Evolutionary conservation across 352 stramenopile genomes (phyloP).

Genomic region (Globisporangium polare): DNA sequence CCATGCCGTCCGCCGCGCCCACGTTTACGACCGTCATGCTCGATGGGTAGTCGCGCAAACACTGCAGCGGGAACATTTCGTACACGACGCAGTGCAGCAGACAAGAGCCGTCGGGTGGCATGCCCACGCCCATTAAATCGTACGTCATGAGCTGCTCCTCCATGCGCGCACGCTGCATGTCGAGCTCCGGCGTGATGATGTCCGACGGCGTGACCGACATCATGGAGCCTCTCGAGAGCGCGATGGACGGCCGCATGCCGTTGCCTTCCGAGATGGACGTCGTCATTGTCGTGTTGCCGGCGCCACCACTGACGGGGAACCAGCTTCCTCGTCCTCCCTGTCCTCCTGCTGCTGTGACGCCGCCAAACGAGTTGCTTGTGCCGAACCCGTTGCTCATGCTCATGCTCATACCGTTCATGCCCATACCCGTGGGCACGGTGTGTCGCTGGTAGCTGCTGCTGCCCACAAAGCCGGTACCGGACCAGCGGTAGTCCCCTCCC

Average conservation of each 20-base stretch:
- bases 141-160: slow-evolving; percentile 59
- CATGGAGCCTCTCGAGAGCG: slow-evolving; percentile 35
- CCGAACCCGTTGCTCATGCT: slow-evolving; percentile 18
- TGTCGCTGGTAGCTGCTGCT: slow-evolving; percentile 56
- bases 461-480: slow-evolving; percentile 72
- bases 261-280: slow-evolving; percentile 8
- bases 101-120: slow-evolving; percentile 79
- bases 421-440: slow-evolving; percentile 14
- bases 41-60: slow-evolving; percentile 60
- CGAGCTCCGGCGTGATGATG: slow-evolving; percentile 63
- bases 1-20: slow-evolving; percentile 70
- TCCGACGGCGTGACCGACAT: slow-evolving; percentile 62
- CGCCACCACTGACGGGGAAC: slow-evolving; percentile 43
- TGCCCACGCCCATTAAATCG: slow-evolving; percentile 67
- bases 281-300: background rate
- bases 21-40: slow-evolving; percentile 82
- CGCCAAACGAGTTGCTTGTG: slow-evolving; percentile 30
- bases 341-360: slow-evolving; percentile 16
- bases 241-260: slow-evolving; percentile 29
- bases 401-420: background rate
- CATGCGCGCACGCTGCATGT: slow-evolving; percentile 77
- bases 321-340: slow-evolving; percentile 39
- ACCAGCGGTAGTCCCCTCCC: slow-evolving; percentile 82
- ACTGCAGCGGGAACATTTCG: slow-evolving; percentile 82
- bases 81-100: slow-evolving; percentile 83